Evolutionary conservation across 805 yeast species (phyloP).

Genomic region (Wickerhamiella alocasiicola): DNA sequence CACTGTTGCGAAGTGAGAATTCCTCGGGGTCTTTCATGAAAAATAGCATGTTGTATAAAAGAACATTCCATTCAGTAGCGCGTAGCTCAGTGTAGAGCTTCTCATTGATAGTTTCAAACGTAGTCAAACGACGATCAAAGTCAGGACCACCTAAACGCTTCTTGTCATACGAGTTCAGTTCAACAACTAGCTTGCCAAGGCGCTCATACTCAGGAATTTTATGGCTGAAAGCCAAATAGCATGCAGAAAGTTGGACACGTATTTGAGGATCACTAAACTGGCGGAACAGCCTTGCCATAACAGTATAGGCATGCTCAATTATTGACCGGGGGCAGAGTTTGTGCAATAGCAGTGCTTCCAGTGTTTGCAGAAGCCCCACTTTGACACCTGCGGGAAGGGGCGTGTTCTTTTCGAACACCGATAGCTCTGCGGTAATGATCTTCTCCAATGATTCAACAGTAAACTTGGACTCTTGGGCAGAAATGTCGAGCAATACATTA

Average conservation of each 20-base stretch:
- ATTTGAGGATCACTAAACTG: slow-evolving; percentile 46
- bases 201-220: slow-evolving; percentile 34
- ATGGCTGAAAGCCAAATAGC: slow-evolving; percentile 47
- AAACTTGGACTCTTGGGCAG: slow-evolving; percentile 32
- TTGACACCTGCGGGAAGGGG: slow-evolving; percentile 43
- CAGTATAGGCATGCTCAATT: slow-evolving; percentile 29
- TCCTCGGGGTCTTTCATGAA: slow-evolving; percentile 70
- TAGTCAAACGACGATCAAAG: slow-evolving; percentile 58
- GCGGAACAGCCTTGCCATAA: slow-evolving; percentile 47
- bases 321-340: slow-evolving; percentile 25
- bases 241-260: slow-evolving; percentile 46
- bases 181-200: slow-evolving; percentile 44
- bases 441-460: slow-evolving; percentile 41
- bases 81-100: slow-evolving; percentile 33
- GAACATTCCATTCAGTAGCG: slow-evolving; percentile 63
- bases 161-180: slow-evolving; percentile 56
- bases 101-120: slow-evolving; percentile 57
- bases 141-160: slow-evolving; percentile 62
- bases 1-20: slow-evolving; percentile 65
- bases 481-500: slow-evolving; percentile 24
- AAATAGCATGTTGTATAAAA: slow-evolving; percentile 54
- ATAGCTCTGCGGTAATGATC: slow-evolving; percentile 45
- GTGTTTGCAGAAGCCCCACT: slow-evolving; percentile 42
- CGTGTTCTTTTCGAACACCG: slow-evolving; percentile 43
- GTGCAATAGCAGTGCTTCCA: slow-evolving; percentile 37